Evolutionary conservation across 2,329 filamentous ascomycete species (phyloP).

Genomic region (Fusarium fujikuroi): DNA sequence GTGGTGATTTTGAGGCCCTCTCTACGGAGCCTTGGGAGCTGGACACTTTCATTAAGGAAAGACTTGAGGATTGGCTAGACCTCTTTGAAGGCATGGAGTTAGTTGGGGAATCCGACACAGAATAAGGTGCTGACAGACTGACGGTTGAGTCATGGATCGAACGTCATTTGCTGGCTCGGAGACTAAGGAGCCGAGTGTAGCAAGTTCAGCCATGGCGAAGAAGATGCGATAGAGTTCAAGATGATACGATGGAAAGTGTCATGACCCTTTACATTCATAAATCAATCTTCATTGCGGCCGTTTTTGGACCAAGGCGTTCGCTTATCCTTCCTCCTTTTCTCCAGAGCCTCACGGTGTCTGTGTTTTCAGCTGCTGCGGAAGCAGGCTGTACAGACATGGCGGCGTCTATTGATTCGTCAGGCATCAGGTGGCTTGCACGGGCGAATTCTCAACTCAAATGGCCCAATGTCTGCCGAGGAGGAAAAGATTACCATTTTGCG

Average conservation of each 20-base stretch:
- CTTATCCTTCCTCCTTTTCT: neutral
- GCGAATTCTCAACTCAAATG: too few relatives aligned
- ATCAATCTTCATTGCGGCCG: too few relatives aligned
- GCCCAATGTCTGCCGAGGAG: neutral
- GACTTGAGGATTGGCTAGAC: too few relatives aligned
- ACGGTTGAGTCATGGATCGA: too few relatives aligned
- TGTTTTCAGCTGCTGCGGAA: neutral
- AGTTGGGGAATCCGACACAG: too few relatives aligned
- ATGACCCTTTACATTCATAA: neutral
- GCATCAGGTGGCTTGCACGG: neutral
- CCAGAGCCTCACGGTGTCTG: neutral
- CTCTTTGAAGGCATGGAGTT: too few relatives aligned
- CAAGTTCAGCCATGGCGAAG: slow-evolving; percentile 7
- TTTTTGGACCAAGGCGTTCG: neutral
- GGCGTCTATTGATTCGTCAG: neutral
- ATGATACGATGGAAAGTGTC: neutral
- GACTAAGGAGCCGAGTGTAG: neutral
- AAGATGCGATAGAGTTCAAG: neutral
- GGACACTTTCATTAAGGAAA: too few relatives aligned
- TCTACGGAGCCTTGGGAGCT: too few relatives aligned
- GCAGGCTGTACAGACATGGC: neutral
- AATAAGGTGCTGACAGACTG: too few relatives aligned
- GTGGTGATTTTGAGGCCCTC: too few relatives aligned
- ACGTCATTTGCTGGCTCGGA: too few relatives aligned
- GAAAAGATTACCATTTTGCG: neutral